phyloP scores from a whole-genome alignment of 2,329 filamentous ascomycete species.

The Fusarium fracticaudum region DNA sequence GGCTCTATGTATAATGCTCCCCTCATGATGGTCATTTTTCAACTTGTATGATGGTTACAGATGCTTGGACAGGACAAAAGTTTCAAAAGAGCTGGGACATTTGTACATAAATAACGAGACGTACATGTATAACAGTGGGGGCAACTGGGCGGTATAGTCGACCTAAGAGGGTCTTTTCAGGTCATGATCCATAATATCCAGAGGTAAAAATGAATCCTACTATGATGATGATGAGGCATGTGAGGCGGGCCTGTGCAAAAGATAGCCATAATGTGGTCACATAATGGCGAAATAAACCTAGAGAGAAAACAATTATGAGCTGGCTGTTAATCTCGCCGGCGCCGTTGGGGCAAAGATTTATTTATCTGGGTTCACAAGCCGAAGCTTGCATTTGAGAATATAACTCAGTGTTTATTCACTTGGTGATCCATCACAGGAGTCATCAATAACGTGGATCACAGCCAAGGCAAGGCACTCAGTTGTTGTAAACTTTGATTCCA shows the following conservation, averaged over 20 bases:
- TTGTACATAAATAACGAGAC: conserved; percentile 37
- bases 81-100: conserved; percentile 33
- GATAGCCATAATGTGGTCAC: not conserved
- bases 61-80: conserved; percentile 33
- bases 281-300: not conserved
- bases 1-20: conserved; percentile 57
- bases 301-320: not conserved
- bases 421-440: too few relatives aligned
- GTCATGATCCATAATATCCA: not conserved
- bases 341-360: not conserved
- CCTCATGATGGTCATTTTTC: conserved; percentile 51
- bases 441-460: not conserved
- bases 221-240: conserved; percentile 6
- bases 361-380: not conserved
- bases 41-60: conserved; percentile 33
- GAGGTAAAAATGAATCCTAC: conserved; percentile 12
- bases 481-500: conserved; percentile 41
- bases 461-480: not conserved
- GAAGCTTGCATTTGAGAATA: not conserved
- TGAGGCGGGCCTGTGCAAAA: not conserved
- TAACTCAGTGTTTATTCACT: not conserved
- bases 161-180: conserved; percentile 1
- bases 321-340: not conserved
- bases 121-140: conserved; percentile 39
- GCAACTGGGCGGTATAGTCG: conserved; percentile 4